Conservation (phyloP, 163 green algal species). For the Chloroidium sp. region DNA sequence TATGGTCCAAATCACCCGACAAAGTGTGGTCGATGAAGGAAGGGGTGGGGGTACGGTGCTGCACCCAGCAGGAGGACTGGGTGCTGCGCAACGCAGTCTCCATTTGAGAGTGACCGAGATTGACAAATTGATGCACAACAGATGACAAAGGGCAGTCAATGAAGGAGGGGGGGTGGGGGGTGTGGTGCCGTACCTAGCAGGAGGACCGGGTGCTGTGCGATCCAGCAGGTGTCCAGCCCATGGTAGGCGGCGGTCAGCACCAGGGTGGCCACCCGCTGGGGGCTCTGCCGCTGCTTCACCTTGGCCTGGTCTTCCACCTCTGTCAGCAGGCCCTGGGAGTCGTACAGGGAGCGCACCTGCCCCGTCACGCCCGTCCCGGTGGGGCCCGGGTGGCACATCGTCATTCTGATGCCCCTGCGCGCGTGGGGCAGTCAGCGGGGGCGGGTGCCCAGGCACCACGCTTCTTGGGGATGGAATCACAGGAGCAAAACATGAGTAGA, state of each 20-base stretch:
- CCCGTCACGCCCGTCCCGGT: conserved; percentile 23
- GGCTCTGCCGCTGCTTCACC: conserved; percentile 17
- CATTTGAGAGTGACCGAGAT: no score
- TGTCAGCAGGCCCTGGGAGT: conserved; percentile 14
- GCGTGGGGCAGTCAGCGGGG: background rate
- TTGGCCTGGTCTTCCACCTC: background rate
- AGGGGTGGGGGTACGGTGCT: no score
- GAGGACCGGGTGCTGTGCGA: conserved; percentile 76
- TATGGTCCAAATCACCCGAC: no score
- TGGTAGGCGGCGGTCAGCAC: conserved; percentile 56
- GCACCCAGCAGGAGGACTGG: no score
- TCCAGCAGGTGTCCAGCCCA: conserved; percentile 68
- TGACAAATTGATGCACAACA: no score
- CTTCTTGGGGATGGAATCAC: no score
- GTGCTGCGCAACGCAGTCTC: no score
- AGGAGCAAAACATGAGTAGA: background rate
- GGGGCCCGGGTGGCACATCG: conserved; percentile 73
- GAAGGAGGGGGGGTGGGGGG: no score
- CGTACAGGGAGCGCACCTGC: conserved; percentile 46
- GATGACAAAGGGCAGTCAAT: no score
- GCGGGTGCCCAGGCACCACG: background rate
- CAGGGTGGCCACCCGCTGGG: conserved; percentile 40
- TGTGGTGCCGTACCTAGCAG: conserved; percentile 35
- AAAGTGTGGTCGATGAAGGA: no score
- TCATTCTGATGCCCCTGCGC: conserved; percentile 56